Conservation (phyloP, 2,329 filamentous ascomycete genomes). For the Penicillium sp. region DNA sequence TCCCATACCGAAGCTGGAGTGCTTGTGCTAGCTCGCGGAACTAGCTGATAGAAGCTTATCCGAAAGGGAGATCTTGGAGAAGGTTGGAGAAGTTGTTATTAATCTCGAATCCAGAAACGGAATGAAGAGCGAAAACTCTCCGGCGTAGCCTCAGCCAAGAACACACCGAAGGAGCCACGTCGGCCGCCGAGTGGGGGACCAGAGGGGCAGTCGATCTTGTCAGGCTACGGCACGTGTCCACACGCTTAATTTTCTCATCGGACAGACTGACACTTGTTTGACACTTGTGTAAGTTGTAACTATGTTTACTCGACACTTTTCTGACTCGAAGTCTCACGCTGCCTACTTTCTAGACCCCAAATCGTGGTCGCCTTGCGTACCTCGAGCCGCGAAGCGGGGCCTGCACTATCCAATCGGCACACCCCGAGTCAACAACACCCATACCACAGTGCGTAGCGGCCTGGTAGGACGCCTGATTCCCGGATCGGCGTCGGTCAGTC, state of each 20-base stretch:
- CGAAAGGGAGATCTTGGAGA: not conserved
- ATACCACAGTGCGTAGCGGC: not conserved
- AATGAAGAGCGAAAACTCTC: not conserved
- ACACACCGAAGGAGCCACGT: conserved; percentile 12
- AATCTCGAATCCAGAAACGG: not conserved
- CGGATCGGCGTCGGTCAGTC: not conserved
- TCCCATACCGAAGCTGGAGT: not conserved
- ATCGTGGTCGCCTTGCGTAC: not conserved
- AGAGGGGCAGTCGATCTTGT: conserved; percentile 6
- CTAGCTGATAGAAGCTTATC: not conserved
- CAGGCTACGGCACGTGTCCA: conserved; percentile 12
- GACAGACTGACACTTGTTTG: too few relatives aligned
- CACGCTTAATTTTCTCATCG: not conserved
- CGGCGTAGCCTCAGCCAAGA: not conserved
- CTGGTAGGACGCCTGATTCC: not conserved
- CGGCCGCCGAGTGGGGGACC: conserved; percentile 6
- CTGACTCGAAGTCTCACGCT: not conserved
- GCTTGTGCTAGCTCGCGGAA: not conserved
- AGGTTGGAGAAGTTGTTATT: too few relatives aligned
- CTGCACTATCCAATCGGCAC: not conserved
- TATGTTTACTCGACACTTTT: not conserved
- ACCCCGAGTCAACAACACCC: not conserved
- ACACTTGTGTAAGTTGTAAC: too few relatives aligned
- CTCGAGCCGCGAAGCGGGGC: not conserved
- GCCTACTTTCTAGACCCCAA: not conserved